Evolutionary conservation across 2,329 filamentous ascomycete genomes (phyloP).

Genomic region (Trichoderma breve): DNA sequence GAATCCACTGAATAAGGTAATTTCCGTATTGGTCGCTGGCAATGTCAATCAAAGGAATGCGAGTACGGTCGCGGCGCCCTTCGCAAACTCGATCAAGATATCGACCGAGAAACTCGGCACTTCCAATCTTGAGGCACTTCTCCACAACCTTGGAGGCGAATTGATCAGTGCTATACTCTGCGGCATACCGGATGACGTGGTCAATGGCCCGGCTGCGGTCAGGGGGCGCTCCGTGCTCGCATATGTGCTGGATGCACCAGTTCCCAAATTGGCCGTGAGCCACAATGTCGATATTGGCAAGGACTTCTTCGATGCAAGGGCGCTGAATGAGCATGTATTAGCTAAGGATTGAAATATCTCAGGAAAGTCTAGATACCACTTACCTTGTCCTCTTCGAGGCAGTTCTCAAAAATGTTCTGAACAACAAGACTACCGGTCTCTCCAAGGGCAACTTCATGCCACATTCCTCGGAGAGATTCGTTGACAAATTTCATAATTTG

Average conservation of each 20-base stretch:
- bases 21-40: conserved; percentile 98
- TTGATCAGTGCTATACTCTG: conserved; percentile 98
- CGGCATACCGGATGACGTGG: conserved; percentile 88
- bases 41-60: conserved; percentile 96
- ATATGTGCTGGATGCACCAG: conserved; percentile 99
- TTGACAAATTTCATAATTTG: conserved; percentile 99
- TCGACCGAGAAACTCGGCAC: conserved; percentile 81
- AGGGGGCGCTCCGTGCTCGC: conserved; percentile 86
- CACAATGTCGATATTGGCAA: conserved; percentile 92
- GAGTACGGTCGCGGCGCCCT: conserved; percentile 82
- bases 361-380: conserved; percentile 22
- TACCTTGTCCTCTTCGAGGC: conserved; percentile 97
- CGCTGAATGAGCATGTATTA: conserved; percentile 55
- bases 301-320: conserved; percentile 93
- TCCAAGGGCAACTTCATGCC: conserved; percentile 95
- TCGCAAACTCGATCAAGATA: conserved; percentile 95
- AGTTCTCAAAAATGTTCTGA: conserved; percentile 99
- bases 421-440: conserved; percentile 98
- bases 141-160: conserved; percentile 99
- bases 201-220: conserved; percentile 94
- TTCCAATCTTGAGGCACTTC: conserved; percentile 97
- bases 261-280: conserved; percentile 98
- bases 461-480: conserved; percentile 91
- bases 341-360: conserved; percentile 15
- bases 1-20: conserved; percentile 95